phyloP scores from a whole-genome alignment of 345 rosid species.

The Microcos paniculata region DNA sequence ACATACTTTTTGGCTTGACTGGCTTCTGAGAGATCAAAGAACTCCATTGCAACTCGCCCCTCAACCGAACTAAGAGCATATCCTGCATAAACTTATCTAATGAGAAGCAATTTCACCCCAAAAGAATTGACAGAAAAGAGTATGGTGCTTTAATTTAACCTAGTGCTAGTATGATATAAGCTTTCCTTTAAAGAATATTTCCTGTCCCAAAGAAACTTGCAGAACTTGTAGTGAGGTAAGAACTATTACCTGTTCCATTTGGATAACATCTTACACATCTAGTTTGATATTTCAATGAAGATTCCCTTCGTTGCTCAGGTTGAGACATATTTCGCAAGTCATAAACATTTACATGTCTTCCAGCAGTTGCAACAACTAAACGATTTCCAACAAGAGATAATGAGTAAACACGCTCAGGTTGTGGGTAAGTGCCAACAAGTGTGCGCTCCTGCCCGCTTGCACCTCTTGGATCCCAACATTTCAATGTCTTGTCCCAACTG shows the following conservation, averaged over 20 bases:
- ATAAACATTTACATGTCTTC: conserved; percentile 91
- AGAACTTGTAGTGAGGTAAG: not conserved
- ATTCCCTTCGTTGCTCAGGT: conserved; percentile 94
- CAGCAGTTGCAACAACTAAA: conserved; percentile 93
- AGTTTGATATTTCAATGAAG: conserved; percentile 92
- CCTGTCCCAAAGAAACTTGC: not conserved
- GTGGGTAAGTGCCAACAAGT: conserved; percentile 79
- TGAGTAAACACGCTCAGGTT: conserved; percentile 96
- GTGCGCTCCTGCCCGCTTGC: conserved; percentile 86
- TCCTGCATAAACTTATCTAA: conserved; percentile 50
- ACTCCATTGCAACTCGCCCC: conserved; percentile 98
- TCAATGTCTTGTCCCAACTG: conserved; percentile 92
- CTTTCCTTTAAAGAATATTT: not conserved
- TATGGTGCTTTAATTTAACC: not conserved
- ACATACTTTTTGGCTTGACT: conserved; percentile 93
- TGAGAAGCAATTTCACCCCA: conserved; percentile 11
- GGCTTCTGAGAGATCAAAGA: conserved; percentile 88
- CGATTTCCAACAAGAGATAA: conserved; percentile 89
- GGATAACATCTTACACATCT: conserved; percentile 95
- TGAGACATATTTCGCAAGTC: conserved; percentile 94
- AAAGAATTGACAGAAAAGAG: not conserved
- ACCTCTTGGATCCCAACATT: conserved; percentile 98
- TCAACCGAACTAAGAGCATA: conserved; percentile 98
- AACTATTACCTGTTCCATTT: conserved; percentile 74
- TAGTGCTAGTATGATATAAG: not conserved